Base-by-base conservation (phyloP, 768 basidiomycete species). In the Serpula lacrymans region DNA sequence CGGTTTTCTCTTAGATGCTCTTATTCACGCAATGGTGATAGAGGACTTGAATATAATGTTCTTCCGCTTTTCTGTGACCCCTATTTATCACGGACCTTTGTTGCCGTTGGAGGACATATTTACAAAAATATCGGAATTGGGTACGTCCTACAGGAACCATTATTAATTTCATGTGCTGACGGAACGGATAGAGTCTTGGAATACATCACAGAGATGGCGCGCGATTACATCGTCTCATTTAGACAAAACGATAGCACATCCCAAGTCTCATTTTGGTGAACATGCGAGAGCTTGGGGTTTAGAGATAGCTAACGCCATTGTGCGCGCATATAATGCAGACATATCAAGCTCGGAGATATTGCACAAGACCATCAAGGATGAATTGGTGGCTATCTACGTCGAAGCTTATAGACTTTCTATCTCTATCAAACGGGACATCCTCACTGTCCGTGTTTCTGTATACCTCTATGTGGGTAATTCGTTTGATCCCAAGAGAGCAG, bases 1-100 rank as follows among this genome's bases (percentile, higher is more conserved):
- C 11, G 51, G 49, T 22, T 46, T 53, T 11, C 29, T 53, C 14
- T 39, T 53, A n/a, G 51, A 53, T 20, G 51, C 51, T 5, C 14
- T 14, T 13, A 23, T 48, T 17, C 51, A 53, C 27, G 31, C 45
- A 13, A 12, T 10, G 4, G 26, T 48, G 7, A n/a, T 50, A n/a
- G 7, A 8, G 3, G 18, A 36, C 25, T 37, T 53, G 21, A 11
- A 51, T 17, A 18, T 1, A 2, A 12, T 48, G 1, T 45, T 50
- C 33, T 51, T 48, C 31, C 34, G 34, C 6, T 36, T 39, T 7
- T 7, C 17, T 6, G 16, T 14, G 18, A 34, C 17, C 20, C 13
- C 35, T 6, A 14, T 6, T 24, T 7, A 6, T 28, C 34, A 13
- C 16, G n/a, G n/a, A n/a, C n/a, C n/a, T n/a, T n/a, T n/a, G n/a